A percentile compares a stretch with the other conserved stretches of the same genome.
These are phyloP conservation scores for Beauveria sp. DNA, from an alignment of 2,329 filamentous ascomycete genomes.

Conservation along the genomic window DNA sequence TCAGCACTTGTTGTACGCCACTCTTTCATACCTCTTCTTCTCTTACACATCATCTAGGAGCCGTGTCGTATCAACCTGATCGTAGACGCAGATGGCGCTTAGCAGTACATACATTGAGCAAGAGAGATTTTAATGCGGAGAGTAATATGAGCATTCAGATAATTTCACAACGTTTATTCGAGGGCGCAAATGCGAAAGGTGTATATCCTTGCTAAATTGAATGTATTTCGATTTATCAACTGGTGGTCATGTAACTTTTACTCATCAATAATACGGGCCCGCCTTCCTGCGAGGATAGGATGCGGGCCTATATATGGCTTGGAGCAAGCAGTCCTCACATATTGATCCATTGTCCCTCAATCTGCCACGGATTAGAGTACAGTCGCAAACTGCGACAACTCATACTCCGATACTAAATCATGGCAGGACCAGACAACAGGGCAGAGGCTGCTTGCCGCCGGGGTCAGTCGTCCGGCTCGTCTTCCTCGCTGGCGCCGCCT, in stretches of 20 bases:
- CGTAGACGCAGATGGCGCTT: conserved; percentile 3
- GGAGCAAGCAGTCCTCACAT: conserved; percentile 48
- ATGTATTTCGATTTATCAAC: neutral
- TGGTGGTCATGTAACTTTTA: conserved; percentile 1
- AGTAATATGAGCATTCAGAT: neutral
- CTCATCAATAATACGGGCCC: conserved; percentile 11
- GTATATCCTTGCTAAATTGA: neutral
- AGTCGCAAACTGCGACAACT: neutral
- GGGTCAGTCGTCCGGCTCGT: conserved; percentile 56
- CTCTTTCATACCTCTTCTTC: neutral
- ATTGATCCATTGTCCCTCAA: conserved; percentile 55
- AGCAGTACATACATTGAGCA: neutral
- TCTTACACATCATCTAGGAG: neutral
- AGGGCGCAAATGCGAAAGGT: neutral
- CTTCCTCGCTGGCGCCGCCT: conserved; percentile 52
- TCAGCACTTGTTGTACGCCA: neutral
- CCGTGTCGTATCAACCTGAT: neutral
- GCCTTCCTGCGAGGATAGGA: conserved; percentile 31
- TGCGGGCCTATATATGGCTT: conserved; percentile 15
- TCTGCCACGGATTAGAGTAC: conserved; percentile 29
- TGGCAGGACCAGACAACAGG: conserved; percentile 57
- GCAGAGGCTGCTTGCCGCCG: conserved; percentile 55
- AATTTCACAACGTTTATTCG: neutral
- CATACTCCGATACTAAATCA: conserved; percentile 13
- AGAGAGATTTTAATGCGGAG: neutral